A percentile compares a stretch with the other conserved stretches of the same genome.
Conservation (phyloP, 2,329 filamentous ascomycete species). For the Penicillium verrucosum region DNA sequence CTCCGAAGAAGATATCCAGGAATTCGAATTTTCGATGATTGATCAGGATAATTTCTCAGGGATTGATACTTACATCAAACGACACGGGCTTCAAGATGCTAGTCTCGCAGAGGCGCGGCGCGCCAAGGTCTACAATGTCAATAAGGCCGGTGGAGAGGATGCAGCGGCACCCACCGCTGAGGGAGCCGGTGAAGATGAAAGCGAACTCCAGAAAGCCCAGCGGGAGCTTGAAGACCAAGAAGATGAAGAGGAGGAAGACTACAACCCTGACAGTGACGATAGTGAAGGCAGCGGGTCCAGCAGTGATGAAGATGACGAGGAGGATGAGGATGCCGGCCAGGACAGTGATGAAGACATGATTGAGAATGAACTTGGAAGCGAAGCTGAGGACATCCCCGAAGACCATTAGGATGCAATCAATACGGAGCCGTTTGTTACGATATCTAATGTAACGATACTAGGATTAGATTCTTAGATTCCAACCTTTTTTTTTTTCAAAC, state of each 20-base stretch:
- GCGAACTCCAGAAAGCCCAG: conserved; percentile 57
- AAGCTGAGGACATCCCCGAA: conserved; percentile 40
- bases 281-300: conserved; percentile 48
- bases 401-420: conserved; percentile 22
- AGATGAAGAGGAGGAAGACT: conserved; percentile 51
- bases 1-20: conserved; percentile 46
- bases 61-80: conserved; percentile 61
- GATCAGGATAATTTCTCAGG: conserved; percentile 62
- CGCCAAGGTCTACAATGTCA: conserved; percentile 58
- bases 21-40: conserved; percentile 64
- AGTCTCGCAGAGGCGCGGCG: conserved; percentile 59
- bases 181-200: conserved; percentile 51
- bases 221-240: conserved; percentile 51
- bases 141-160: conserved; percentile 35
- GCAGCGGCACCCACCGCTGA: conserved; percentile 21
- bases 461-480: not conserved
- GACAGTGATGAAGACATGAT: conserved; percentile 34
- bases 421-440: not conserved
- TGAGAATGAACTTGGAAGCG: conserved; percentile 44
- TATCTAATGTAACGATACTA: conserved; percentile 1
- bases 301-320: conserved; percentile 41
- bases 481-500: too few relatives aligned
- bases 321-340: conserved; percentile 27
- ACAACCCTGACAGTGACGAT: conserved; percentile 50
- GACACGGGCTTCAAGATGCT: conserved; percentile 60